phyloP scores from a whole-genome alignment of 768 basidiomycete species.

The Hemileccinum rubropunctum region DNA sequence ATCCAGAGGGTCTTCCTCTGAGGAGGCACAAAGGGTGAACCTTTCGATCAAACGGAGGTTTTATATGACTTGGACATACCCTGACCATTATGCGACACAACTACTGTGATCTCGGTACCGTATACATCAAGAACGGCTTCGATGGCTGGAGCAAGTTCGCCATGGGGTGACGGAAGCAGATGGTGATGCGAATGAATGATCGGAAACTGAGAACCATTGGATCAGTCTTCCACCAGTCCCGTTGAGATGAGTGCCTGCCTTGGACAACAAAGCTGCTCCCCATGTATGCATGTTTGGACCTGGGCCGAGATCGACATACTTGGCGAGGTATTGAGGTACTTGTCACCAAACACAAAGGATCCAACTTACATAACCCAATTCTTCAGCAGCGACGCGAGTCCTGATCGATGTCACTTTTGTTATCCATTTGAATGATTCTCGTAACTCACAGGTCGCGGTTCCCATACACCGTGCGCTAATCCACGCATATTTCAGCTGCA shows the following conservation, averaged over 20 bases:
- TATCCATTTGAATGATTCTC: background rate
- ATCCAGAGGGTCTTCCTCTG: constrained; percentile 89
- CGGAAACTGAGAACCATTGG: constrained; percentile 56
- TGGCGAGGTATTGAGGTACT: constrained; percentile 4
- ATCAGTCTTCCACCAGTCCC: background rate
- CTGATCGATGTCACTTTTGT: constrained; percentile 35
- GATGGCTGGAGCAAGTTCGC: constrained; percentile 88
- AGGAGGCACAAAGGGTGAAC: background rate
- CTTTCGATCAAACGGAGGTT: background rate
- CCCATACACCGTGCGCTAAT: constrained; percentile 70
- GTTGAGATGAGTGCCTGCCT: constrained; percentile 38
- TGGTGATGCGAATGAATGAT: constrained; percentile 86
- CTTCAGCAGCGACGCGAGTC: constrained; percentile 72
- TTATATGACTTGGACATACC: constrained; percentile 41
- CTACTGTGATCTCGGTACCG: constrained; percentile 73
- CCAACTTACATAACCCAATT: constrained; percentile 73
- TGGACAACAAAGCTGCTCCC: constrained; percentile 81
- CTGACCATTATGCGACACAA: constrained; percentile 93
- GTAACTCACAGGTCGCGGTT: constrained; percentile 73
- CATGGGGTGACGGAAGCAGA: constrained; percentile 79
- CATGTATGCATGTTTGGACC: constrained; percentile 88
- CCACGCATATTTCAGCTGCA: constrained; percentile 1
- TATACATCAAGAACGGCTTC: constrained; percentile 80
- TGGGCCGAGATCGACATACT: constrained; percentile 89
- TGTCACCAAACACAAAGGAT: background rate